Evolutionary conservation across 805 yeast genomes (phyloP).

Genomic region (Candida easanensis): DNA sequence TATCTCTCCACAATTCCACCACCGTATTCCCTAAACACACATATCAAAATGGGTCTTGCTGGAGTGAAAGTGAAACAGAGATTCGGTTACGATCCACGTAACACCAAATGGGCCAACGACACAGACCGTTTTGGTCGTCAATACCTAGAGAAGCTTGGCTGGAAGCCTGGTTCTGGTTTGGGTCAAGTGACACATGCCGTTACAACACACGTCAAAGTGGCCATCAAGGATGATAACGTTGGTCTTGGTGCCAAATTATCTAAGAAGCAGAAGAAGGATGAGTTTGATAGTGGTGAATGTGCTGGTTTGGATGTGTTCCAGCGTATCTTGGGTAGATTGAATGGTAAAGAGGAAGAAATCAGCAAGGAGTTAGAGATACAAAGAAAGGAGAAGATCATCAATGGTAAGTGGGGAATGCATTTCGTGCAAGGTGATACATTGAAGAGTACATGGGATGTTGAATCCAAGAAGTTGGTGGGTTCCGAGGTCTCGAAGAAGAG

Average conservation of each 20-base stretch:
- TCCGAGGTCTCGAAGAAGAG: constrained; percentile 23
- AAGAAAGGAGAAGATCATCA: constrained; percentile 65
- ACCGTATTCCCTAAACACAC: neutral
- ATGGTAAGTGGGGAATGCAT: constrained; percentile 84
- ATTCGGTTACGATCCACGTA: constrained; percentile 90
- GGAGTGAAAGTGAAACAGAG: constrained; percentile 78
- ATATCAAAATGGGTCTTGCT: constrained; percentile 66
- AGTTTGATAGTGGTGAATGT: constrained; percentile 76
- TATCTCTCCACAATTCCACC: neutral
- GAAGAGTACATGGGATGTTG: constrained; percentile 78
- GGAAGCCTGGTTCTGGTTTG: constrained; percentile 90
- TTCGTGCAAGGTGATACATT: constrained; percentile 85
- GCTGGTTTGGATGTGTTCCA: constrained; percentile 94
- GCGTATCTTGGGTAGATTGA: constrained; percentile 80
- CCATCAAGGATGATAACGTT: constrained; percentile 73
- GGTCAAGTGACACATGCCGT: constrained; percentile 68
- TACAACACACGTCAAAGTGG: constrained; percentile 80
- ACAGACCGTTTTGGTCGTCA: constrained; percentile 83
- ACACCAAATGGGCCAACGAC: constrained; percentile 91
- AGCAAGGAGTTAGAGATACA: constrained; percentile 64
- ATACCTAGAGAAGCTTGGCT: constrained; percentile 78
- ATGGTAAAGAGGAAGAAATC: constrained; percentile 76
- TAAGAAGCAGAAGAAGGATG: constrained; percentile 56
- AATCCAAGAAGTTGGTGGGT: constrained; percentile 38
- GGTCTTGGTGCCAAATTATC: constrained; percentile 89